Evolutionary conservation across 2,329 filamentous ascomycete genomes (phyloP).

Genomic region (Hymenoscyphus linearis): DNA sequence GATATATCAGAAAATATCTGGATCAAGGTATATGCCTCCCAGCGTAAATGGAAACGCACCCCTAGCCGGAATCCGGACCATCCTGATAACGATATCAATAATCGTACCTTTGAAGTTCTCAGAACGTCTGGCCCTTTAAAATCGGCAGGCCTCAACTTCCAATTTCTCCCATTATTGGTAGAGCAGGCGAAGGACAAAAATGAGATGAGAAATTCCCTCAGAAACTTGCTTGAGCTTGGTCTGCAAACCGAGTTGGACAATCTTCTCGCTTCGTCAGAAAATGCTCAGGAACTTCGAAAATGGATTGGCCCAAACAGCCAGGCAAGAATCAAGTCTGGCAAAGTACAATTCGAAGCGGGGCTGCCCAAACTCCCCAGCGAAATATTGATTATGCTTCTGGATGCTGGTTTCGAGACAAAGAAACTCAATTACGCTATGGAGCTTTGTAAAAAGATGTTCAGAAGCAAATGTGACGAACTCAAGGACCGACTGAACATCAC

Average conservation of each 20-base stretch:
- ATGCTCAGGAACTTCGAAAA: constrained; percentile 44
- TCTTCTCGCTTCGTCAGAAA: constrained; percentile 45
- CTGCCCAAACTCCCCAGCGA: constrained; percentile 38
- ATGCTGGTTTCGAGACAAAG: constrained; percentile 53
- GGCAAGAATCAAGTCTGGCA: constrained; percentile 30
- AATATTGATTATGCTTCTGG: constrained; percentile 48
- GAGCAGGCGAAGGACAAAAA: constrained; percentile 46
- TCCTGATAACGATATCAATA: constrained; percentile 36
- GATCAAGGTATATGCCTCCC: constrained; percentile 63
- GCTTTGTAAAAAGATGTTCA: constrained; percentile 31
- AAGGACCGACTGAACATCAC: constrained; percentile 55
- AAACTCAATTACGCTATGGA: constrained; percentile 45
- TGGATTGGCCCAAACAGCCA: constrained; percentile 47
- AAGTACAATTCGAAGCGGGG: constrained; percentile 19
- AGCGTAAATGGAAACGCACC: constrained; percentile 60
- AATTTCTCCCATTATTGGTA: constrained; percentile 63
- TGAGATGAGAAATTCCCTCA: constrained; percentile 44
- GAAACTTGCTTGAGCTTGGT: constrained; percentile 42
- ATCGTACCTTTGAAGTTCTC: constrained; percentile 63
- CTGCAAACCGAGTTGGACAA: constrained; percentile 48
- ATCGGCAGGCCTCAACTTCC: constrained; percentile 56
- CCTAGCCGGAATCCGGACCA: constrained; percentile 35
- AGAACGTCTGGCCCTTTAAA: constrained; percentile 42
- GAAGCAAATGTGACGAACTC: constrained; percentile 26
- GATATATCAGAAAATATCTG: constrained; percentile 46